Conservation (phyloP, 139 green algal genomes). For the Eudorina sp. region DNA sequence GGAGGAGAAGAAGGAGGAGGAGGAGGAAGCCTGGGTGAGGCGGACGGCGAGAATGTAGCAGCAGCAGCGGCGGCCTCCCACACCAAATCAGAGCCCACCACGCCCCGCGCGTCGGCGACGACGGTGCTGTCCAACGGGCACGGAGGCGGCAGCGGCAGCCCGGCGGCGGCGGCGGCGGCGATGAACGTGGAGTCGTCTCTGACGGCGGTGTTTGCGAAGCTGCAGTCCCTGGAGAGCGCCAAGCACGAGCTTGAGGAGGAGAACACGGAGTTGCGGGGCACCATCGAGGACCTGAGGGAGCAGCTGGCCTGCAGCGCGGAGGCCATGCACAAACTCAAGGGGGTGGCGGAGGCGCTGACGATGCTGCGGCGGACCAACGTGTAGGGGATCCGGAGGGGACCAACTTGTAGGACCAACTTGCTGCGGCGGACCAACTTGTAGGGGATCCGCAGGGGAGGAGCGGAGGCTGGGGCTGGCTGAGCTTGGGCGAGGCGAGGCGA, state of each 20-base stretch:
- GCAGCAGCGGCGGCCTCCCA: no score
- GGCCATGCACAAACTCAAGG: conserved; percentile 39
- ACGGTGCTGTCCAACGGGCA: background rate
- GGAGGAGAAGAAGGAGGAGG: background rate
- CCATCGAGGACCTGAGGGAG: conserved; percentile 27
- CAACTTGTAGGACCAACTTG: no score
- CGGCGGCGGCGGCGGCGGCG: no score
- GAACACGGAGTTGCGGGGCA: conserved; percentile 24
- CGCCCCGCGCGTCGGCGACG: background rate
- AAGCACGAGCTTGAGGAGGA: conserved; percentile 39
- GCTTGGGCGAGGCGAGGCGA: no score
- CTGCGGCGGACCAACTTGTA: conserved; percentile 8
- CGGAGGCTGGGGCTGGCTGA: no score
- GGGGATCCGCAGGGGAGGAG: no score
- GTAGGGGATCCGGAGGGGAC: background rate
- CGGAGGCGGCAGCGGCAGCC: background rate
- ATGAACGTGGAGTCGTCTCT: conserved; percentile 22
- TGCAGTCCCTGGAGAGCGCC: conserved; percentile 11
- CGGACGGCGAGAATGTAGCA: no score
- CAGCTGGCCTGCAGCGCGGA: conserved; percentile 37
- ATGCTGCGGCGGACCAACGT: conserved; percentile 25
- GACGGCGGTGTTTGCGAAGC: conserved; percentile 26
- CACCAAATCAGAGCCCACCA: background rate
- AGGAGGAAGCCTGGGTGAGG: no score
- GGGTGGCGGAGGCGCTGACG: conserved; percentile 36